Base-by-base conservation (phyloP, 208 protist genomes). In the Porcisia hertigi region DNA sequence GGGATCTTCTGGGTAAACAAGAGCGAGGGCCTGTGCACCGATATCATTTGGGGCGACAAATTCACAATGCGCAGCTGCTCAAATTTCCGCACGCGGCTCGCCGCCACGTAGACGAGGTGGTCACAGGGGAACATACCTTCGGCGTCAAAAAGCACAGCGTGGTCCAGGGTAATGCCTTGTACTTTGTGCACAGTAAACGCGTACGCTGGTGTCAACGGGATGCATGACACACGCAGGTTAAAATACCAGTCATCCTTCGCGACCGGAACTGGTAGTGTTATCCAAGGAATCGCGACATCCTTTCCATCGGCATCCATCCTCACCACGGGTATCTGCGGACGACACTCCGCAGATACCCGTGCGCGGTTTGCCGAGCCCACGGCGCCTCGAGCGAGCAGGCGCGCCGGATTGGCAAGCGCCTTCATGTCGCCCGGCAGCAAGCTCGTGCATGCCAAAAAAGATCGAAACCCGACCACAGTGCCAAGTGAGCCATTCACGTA, bases 101-200 rank as follows among this genome's bases (percentile, higher is more conserved):
- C 87, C 7, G 91, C 92, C 16, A 97, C 92, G 75, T 98, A 98
- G 6, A 98, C 85, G n/a, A 97, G 69, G 69, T 98, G 94, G 49
- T 93, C 81, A 73, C 92, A 96, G 0, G 87, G 88, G 65, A 96
- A 98, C 77, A 94, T 91, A 0, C 79, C 72, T 2, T 77, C 81
- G 1, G 83, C 86, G 58, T 98, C 94, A 64, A 98, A 92, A 43
- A 96, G 76, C 11, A 98, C 74, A 11, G 86, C 57, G 62, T 85
- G 75, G 59, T 91, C 74, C 41, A 98, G 83, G 2, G 92, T 97
- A 25, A 98, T 53, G 36, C 94, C 94, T 76, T 98, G 94, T 4
- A 92, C 81, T 70, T 97, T 97, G 85, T 98, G 94, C 43, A 98
- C 93, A 0, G 94, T 98, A 60, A 97, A 98, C 3, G 94, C 94